Evolutionary conservation across 345 rosid species (phyloP), one percentile per base, ranked within the genome.

Genomic region (Eucalyptus pauciflora): DNA sequence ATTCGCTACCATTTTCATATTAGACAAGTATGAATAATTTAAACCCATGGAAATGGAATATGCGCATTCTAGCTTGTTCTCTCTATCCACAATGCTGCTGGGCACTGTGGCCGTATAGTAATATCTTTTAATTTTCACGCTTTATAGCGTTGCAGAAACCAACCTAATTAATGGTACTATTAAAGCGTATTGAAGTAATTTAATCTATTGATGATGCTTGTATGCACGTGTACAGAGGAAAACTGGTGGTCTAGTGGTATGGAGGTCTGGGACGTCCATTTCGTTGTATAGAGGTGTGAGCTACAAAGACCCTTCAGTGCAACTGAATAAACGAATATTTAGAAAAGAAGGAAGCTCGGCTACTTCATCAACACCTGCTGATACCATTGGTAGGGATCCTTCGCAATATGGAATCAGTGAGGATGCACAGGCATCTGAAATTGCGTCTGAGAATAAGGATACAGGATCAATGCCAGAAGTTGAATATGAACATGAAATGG

Each of bases 201-300:
- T 37, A 22, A 46, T 87, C 52, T 31, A 24, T 60, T 87, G 31
- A 51, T 33, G 71, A 37, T 18, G 46, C 24, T 43, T 87, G 22
- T 87, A 37, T 41, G 56, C 60, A 29, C 89, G 49, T 91, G 87
- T 62, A 43, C 94, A 96, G 99, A 96, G 94, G 93, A 97, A 94
- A 94, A 97, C 99, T 56, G 99, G 99, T 86, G 99, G 99, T 51
- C 92, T 97, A 93, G 99, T 97, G 90, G 93, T 97, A 88, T 97
- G 99, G 99, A 95, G 99, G 92, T 96, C 97, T 29, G 99, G 98
- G 85, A 93, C 97, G 87, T 91, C 99, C 48, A 91, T 96, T 49
- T 92, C 98, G 58, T 90, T 97, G 83, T 97, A 97, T 91, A 93
- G 96, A 92, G 96, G 96, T 51, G 94, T 93, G 89, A 94, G 94